A percentile compares a stretch with the other conserved stretches of the same genome.
These are phyloP conservation scores for Ceratocystis lukuohia DNA, from an alignment of 2,329 filamentous ascomycete genomes.

Conservation along the genomic window DNA sequence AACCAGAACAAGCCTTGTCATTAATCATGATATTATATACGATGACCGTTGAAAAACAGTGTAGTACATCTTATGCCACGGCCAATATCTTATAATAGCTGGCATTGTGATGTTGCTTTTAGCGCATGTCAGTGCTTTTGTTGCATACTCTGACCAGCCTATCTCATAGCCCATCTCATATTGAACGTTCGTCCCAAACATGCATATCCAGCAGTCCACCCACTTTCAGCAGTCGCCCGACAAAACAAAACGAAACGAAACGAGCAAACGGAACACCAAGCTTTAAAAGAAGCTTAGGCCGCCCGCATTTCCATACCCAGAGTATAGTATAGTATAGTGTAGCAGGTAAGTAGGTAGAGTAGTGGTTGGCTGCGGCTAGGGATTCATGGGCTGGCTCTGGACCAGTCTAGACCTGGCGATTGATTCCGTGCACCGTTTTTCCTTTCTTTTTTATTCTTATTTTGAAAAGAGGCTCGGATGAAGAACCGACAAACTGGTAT, in stretches of 20 bases:
- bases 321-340: not conserved
- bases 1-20: too few relatives aligned
- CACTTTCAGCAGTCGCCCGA: not conserved
- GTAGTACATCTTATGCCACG: not conserved
- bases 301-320: not conserved
- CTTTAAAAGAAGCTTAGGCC: slow-evolving; percentile 1
- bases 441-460: not conserved
- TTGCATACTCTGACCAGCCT: not conserved
- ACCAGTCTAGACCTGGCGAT: slow-evolving; percentile 17
- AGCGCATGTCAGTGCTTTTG: not conserved
- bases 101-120: not conserved
- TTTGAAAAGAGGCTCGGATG: not conserved
- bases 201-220: not conserved
- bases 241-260: slow-evolving; percentile 5
- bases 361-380: not conserved
- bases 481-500: slow-evolving; percentile 3
- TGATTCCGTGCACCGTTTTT: slow-evolving; percentile 9
- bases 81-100: not conserved
- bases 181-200: not conserved
- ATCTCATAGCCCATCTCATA: not conserved
- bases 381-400: slow-evolving; percentile 11
- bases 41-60: too few relatives aligned
- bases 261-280: not conserved
- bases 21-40: too few relatives aligned
- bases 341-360: not conserved